Conservation (phyloP, 2,329 filamentous ascomycete genomes). For the Aspergillus pseudoviridinutans region DNA sequence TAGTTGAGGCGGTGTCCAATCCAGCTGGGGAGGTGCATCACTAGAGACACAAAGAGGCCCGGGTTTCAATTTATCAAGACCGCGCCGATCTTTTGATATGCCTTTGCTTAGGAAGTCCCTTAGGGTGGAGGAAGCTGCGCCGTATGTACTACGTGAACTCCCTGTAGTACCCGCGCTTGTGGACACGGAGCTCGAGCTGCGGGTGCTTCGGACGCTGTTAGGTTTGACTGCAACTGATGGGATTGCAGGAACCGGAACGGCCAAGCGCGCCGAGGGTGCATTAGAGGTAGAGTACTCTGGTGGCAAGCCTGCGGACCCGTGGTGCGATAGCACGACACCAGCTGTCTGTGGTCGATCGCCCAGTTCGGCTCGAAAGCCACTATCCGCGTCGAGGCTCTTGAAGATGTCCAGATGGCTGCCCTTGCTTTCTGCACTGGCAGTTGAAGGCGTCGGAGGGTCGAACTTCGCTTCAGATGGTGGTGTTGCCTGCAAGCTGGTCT, state of each 20-base stretch:
- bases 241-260: constrained; percentile 30
- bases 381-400: constrained; percentile 14
- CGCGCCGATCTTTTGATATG: constrained; percentile 26
- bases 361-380: constrained; percentile 15
- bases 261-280: constrained; percentile 22
- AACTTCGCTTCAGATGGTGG: neutral
- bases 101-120: constrained; percentile 31
- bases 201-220: constrained; percentile 34
- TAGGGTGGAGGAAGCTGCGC: constrained; percentile 33
- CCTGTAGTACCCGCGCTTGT: constrained; percentile 28
- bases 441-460: neutral
- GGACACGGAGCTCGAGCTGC: constrained; percentile 35
- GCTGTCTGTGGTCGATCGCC: constrained; percentile 25
- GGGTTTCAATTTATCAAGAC: constrained; percentile 25
- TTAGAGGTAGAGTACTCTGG: constrained; percentile 20
- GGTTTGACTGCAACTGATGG: constrained; percentile 24
- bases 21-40: constrained; percentile 32
- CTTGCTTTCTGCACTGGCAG: constrained; percentile 1
- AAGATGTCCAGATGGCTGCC: constrained; percentile 18
- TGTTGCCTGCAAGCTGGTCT: constrained; percentile 9
- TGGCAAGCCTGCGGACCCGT: constrained; percentile 15
- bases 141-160: constrained; percentile 34
- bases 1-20: constrained; percentile 37
- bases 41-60: constrained; percentile 26
- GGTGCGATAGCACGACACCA: constrained; percentile 15